Percentiles rank a stretch among this genome's conserved stretches.
These are phyloP conservation scores for Ophiostoma fasciatum DNA, from an alignment of 2,329 filamentous ascomycete genomes.

Conservation along the genomic window DNA sequence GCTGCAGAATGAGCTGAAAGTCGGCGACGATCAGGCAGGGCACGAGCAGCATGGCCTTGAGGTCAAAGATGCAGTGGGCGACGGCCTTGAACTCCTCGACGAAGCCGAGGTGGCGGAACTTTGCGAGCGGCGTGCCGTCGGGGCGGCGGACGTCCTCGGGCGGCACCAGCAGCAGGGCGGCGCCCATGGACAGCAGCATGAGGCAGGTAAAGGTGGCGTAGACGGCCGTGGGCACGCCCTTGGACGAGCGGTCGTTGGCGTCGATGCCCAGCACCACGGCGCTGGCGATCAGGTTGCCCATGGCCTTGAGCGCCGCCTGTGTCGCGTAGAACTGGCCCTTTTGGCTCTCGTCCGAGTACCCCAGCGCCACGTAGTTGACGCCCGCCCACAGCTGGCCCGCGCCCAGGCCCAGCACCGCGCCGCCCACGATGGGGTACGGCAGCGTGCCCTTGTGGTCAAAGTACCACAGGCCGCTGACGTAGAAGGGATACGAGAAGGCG, in stretches of 20 bases:
- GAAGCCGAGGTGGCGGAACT: too few relatives aligned
- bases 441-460: constrained; percentile 15
- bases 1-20: too few relatives aligned
- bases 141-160: constrained; percentile 14
- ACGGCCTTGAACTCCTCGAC: too few relatives aligned
- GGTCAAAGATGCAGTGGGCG: too few relatives aligned
- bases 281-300: constrained; percentile 16
- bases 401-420: constrained; percentile 16
- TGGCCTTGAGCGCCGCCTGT: constrained; percentile 17
- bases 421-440: constrained; percentile 14
- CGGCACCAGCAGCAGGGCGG: constrained; percentile 10
- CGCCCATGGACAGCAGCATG: constrained; percentile 9
- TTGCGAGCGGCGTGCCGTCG: constrained; percentile 16
- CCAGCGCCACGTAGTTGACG: constrained; percentile 18
- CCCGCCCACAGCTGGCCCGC: constrained; percentile 19
- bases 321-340: constrained; percentile 18
- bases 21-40: too few relatives aligned
- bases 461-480: constrained; percentile 17
- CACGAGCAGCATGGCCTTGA: too few relatives aligned
- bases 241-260: background rate
- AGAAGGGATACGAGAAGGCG: constrained; percentile 15
- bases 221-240: constrained; percentile 13
- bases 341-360: constrained; percentile 20
- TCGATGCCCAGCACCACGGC: constrained; percentile 7
- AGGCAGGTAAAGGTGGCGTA: constrained; percentile 17